Evolutionary conservation across 2,329 filamentous ascomycete genomes (phyloP).

Genomic region (Annulohypoxylon truncatum): DNA sequence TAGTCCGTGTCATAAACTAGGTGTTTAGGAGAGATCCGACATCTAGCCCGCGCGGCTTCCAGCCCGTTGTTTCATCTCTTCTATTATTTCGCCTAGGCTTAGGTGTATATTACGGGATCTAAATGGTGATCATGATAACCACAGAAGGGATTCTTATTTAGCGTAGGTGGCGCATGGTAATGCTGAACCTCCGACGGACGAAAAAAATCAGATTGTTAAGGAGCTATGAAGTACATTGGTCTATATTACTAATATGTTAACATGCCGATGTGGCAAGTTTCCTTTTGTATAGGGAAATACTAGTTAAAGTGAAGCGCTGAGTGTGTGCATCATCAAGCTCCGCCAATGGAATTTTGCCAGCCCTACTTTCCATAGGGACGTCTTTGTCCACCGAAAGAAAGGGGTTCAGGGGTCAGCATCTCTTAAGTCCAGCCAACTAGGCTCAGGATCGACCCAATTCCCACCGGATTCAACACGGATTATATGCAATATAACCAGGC

Average conservation of each 20-base stretch:
- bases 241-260: not conserved
- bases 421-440: not conserved
- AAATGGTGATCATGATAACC: not conserved
- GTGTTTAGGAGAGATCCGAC: not conserved
- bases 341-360: not conserved
- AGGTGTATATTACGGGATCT: not conserved
- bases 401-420: not conserved
- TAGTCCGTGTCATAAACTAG: not conserved
- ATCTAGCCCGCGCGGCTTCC: not conserved
- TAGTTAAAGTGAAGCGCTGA: not conserved
- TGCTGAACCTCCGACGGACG: not conserved
- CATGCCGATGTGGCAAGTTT: not conserved
- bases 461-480: not conserved
- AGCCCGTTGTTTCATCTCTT: not conserved
- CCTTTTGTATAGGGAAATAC: too few species aligned
- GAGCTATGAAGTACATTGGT: not conserved
- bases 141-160: not conserved
- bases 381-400: not conserved
- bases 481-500: conserved; percentile 2
- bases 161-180: not conserved
- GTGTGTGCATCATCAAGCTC: not conserved
- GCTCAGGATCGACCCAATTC: not conserved
- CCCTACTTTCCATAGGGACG: not conserved
- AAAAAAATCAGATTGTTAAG: not conserved
- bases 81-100: not conserved